These are phyloP conservation scores for Naematelia encephala DNA, from an alignment of 768 basidiomycete genomes.

Conservation along the genomic window DNA sequence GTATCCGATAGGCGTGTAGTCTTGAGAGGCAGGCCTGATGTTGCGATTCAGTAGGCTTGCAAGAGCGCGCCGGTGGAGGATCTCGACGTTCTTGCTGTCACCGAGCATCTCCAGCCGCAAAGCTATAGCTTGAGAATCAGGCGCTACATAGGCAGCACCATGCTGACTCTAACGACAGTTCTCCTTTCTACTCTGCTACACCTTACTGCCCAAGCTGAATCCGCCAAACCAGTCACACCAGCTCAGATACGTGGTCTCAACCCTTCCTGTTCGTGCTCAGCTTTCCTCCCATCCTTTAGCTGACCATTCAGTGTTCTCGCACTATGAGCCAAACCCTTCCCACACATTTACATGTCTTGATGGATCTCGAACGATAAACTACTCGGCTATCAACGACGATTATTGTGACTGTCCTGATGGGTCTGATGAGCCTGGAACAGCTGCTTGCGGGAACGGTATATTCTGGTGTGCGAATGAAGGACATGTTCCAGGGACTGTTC, in stretches of 20 bases:
- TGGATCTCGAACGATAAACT: slow-evolving; percentile 71
- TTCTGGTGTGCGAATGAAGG: slow-evolving; percentile 88
- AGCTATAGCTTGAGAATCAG: too few relatives aligned
- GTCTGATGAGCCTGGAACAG: slow-evolving; percentile 95
- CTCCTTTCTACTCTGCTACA: slow-evolving; percentile 3
- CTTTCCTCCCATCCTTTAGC: background rate
- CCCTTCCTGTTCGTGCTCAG: slow-evolving; percentile 22
- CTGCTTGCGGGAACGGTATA: slow-evolving; percentile 61
- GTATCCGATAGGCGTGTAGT: background rate
- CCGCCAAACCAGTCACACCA: slow-evolving; percentile 17
- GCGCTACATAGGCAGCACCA: background rate
- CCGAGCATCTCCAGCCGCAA: too few relatives aligned
- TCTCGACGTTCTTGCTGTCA: too few relatives aligned
- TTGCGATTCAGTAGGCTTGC: background rate
- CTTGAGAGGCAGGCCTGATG: background rate
- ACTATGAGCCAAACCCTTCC: slow-evolving; percentile 19
- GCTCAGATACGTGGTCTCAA: slow-evolving; percentile 22
- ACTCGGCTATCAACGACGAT: slow-evolving; percentile 84
- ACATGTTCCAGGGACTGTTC: slow-evolving; percentile 75
- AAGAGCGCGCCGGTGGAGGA: background rate
- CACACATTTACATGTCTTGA: slow-evolving; percentile 73
- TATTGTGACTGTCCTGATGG: slow-evolving; percentile 92
- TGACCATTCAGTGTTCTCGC: background rate
- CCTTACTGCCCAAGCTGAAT: slow-evolving; percentile 10
- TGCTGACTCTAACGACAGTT: background rate